A percentile compares a stretch with the other conserved stretches of the same genome.
Conservation (phyloP, 1,139 yeast species). For the Blastobotrys apis region DNA sequence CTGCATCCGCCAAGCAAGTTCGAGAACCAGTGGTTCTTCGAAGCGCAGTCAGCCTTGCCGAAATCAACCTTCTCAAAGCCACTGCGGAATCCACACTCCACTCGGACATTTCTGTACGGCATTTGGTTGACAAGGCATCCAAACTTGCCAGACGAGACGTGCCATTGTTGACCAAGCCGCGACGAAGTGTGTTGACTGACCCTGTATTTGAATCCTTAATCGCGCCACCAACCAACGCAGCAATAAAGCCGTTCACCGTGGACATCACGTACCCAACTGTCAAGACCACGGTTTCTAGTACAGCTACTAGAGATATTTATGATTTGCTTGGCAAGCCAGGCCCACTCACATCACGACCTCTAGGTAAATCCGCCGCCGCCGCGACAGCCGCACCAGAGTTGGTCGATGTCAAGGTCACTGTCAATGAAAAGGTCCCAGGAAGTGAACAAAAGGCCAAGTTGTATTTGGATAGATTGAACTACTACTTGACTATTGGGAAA, state of each 20-base stretch:
- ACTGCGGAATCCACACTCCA: slow-evolving; percentile 34
- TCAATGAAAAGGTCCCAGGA: slow-evolving; percentile 44
- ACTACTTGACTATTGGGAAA: slow-evolving; percentile 29
- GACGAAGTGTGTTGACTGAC: slow-evolving; percentile 47
- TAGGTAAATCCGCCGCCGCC: slow-evolving; percentile 25
- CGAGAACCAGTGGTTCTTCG: slow-evolving; percentile 19
- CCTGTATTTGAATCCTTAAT: slow-evolving; percentile 64
- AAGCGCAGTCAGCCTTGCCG: slow-evolving; percentile 21
- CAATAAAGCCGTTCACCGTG: slow-evolving; percentile 48
- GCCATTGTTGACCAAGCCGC: slow-evolving; percentile 45
- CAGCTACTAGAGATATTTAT: slow-evolving; percentile 41
- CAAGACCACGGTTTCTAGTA: slow-evolving; percentile 29
- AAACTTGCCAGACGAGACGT: slow-evolving; percentile 36
- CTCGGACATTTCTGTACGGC: slow-evolving; percentile 29
- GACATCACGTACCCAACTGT: slow-evolving; percentile 48
- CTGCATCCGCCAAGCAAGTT: slow-evolving; percentile 16
- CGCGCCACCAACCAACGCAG: slow-evolving; percentile 33
- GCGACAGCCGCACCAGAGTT: slow-evolving; percentile 25
- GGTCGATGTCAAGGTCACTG: slow-evolving; percentile 44
- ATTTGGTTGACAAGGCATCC: slow-evolving; percentile 39
- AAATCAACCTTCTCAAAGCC: slow-evolving; percentile 22
- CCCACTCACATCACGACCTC: slow-evolving; percentile 23
- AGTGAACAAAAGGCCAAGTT: slow-evolving; percentile 45
- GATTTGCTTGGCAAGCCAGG: slow-evolving; percentile 38
- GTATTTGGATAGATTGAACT: slow-evolving; percentile 33